Conservation (phyloP, 2,329 filamentous ascomycete genomes). For the Colletotrichum brevisporum region DNA sequence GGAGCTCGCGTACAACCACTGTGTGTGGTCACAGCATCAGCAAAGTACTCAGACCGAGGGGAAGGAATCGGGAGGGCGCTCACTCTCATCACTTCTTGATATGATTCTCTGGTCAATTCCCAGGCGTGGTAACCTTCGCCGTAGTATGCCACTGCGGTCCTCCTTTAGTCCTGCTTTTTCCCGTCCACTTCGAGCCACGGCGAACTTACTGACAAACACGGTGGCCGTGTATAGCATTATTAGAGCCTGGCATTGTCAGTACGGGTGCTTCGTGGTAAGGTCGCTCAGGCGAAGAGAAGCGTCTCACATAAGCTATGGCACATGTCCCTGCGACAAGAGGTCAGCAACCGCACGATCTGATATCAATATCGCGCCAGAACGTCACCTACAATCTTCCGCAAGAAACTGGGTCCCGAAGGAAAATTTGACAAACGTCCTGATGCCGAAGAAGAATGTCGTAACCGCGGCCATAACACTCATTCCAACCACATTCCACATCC, state of each 20-base stretch:
- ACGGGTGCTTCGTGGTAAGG: background rate
- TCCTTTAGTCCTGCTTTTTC: slow-evolving; percentile 5
- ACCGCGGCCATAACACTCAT: slow-evolving; percentile 40
- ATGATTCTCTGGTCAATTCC: slow-evolving; percentile 43
- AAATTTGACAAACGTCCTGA: slow-evolving; percentile 43
- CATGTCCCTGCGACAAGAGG: slow-evolving; percentile 24
- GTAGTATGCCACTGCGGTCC: slow-evolving; percentile 43
- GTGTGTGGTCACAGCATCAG: background rate
- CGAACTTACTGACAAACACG: slow-evolving; percentile 30
- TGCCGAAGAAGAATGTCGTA: slow-evolving; percentile 33
- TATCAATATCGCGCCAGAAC: too few species aligned
- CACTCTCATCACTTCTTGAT: slow-evolving; percentile 41
- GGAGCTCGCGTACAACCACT: slow-evolving; percentile 49
- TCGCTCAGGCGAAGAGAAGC: background rate
- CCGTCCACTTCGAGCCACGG: background rate
- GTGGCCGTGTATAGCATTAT: slow-evolving; percentile 25
- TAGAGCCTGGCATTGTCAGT: background rate
- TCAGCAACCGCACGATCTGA: too few species aligned
- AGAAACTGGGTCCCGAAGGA: slow-evolving; percentile 21
- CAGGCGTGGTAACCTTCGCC: slow-evolving; percentile 45
- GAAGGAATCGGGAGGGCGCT: background rate
- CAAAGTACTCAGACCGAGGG: background rate
- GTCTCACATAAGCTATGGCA: slow-evolving; percentile 31
- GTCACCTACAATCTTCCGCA: slow-evolving; percentile 27
- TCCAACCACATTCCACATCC: slow-evolving; percentile 36